Evolutionary conservation across 257 asterid species (phyloP), one percentile per base, ranked within the genome.

Genomic region (Anisodus acutangulus): DNA sequence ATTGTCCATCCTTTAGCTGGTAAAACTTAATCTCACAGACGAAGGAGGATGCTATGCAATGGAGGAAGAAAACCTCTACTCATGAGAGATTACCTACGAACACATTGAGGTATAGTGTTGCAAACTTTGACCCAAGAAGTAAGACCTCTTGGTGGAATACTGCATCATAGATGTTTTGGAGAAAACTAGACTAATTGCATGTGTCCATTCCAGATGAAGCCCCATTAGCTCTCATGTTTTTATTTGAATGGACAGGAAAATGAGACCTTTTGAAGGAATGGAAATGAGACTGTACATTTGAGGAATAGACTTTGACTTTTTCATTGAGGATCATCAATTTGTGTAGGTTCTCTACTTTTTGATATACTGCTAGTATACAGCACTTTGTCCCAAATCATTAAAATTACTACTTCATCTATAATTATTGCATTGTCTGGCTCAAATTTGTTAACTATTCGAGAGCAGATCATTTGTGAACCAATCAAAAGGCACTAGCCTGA

Each of bases 401-500:
- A 63, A 63, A 63, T 63, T 26, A 35, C 22, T 63, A 22, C 69
- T 22, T 63, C 9, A 63, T 63, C 45, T 10, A 66, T 10, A 31
- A 10, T 9, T 31, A 31, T 66, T 66, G 72, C 45, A 31, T 31
- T 3, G 10, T 31, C n/a, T n/a, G 0, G 13, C 31, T 4, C 72
- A 5, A 49, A 10, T 19, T 15, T 2, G 39, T 8, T 47, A 47
- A 72, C 13, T 72, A 51, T 76, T 51, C n/a, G 15, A 0, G 47
- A 76, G n/a, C 63, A 76, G 81, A 76, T 51, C 63, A 22, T 51
- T 78, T 47, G 49, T 53, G 64, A 7, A 12, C 31, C 82, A 78
- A 26, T 53, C 82, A 78, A 78, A 57, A 26, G 63, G 5, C 63
- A 78, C 51, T 2, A 53, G 49, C 2, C 51, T 35, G 6, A 78